These are phyloP conservation scores for Nakaseomyces bracarensis DNA, from an alignment of 1,139 yeast genomes.

Conservation along the genomic window DNA sequence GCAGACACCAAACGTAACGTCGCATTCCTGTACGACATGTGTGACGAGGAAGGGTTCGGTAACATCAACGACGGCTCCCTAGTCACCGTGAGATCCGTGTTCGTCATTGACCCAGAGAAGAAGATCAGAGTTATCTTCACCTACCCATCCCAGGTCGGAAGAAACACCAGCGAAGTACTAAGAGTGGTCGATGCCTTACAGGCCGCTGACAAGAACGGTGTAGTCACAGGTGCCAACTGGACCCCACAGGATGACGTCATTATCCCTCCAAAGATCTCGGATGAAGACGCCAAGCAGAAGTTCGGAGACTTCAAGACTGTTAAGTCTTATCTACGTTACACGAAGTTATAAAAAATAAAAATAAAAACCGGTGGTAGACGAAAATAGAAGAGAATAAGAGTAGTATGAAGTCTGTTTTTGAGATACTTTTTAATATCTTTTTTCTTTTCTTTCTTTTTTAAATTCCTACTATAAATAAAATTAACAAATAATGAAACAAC, in stretches of 20 bases:
- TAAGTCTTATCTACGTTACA: constrained; percentile 75
- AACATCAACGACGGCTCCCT: constrained; percentile 62
- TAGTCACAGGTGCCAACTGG: constrained; percentile 68
- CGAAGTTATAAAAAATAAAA: constrained; percentile 35
- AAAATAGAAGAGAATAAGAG: too few relatives aligned
- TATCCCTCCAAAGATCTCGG: constrained; percentile 74
- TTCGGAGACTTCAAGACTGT: constrained; percentile 74
- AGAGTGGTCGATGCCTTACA: constrained; percentile 84
- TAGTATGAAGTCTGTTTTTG: too few relatives aligned
- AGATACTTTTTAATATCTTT: too few relatives aligned
- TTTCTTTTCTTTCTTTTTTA: too few relatives aligned
- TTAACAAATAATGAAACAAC: too few relatives aligned
- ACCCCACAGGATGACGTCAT: constrained; percentile 77
- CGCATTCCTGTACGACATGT: constrained; percentile 81
- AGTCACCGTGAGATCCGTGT: constrained; percentile 80
- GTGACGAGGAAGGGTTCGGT: constrained; percentile 79
- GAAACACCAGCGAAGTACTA: constrained; percentile 81
- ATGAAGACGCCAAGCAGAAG: constrained; percentile 72
- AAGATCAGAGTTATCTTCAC: constrained; percentile 74
- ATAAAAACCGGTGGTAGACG: too few relatives aligned
- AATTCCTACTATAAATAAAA: too few relatives aligned
- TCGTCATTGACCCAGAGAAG: constrained; percentile 78
- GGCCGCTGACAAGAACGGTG: constrained; percentile 66
- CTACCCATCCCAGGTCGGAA: constrained; percentile 87
- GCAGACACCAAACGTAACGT: constrained; percentile 78